phyloP scores from a whole-genome alignment of 148 eudicot genomes.

The Beta vulgaris region DNA sequence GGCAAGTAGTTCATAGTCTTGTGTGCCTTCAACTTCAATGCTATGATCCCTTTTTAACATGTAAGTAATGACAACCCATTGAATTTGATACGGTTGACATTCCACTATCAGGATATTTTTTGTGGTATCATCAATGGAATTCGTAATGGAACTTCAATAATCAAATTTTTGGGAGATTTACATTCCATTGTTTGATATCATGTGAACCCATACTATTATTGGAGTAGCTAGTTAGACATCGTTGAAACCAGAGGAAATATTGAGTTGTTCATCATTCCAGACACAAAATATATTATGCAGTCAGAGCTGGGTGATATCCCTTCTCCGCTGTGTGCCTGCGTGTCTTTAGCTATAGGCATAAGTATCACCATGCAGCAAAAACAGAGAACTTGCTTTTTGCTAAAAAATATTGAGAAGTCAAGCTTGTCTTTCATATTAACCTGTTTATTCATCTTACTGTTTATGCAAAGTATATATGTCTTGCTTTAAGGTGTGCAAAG shows the following conservation, averaged over 20 bases:
- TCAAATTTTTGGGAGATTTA: background rate
- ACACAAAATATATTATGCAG: background rate
- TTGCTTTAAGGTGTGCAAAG: background rate
- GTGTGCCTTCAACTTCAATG: background rate
- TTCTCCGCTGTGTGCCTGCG: too few species aligned
- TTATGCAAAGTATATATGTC: background rate
- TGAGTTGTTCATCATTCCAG: background rate
- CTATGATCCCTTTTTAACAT: background rate
- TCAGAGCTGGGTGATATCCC: background rate
- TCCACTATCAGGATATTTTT: background rate
- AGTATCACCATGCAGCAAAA: background rate
- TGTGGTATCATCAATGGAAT: background rate
- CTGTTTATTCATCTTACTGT: background rate
- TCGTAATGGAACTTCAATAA: background rate
- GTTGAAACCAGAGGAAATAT: too few species aligned
- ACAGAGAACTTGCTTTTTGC: background rate
- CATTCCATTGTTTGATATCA: background rate
- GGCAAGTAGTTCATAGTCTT: slow-evolving; percentile 36
- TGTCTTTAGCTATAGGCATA: background rate
- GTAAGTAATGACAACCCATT: background rate
- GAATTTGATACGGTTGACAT: background rate
- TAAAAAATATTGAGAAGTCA: background rate
- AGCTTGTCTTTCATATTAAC: background rate
- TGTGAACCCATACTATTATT: background rate
- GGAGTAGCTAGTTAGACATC: too few species aligned